Evolutionary conservation across 805 yeast genomes (phyloP), one percentile per base, ranked within the genome.

Genomic region (Wickerhamiella sorbophila): DNA sequence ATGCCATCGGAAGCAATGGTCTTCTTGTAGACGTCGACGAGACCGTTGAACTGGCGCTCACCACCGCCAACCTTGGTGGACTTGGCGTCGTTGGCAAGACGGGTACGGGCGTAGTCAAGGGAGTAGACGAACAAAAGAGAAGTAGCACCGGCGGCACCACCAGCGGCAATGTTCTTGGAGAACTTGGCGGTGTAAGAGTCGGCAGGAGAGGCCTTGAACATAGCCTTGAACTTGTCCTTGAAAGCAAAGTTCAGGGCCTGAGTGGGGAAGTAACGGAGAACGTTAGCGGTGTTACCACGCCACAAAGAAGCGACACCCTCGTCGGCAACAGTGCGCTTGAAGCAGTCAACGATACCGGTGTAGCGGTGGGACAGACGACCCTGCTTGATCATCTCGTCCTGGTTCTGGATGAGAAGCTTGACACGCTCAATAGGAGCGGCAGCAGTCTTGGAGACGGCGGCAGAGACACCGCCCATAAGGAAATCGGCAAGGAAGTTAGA

Each of bases 261-360:
- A 64, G 94, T 85, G 70, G 95, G 95, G 93, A 84, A 84, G 78
- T 85, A 84, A 76, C 94, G 80, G 71, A 84, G 78, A 64, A 84
- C 94, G 72, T 84, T 84, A 61, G 95, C 95, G 53, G 94, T 81
- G 85, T 84, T 84, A 79, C 95, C 95, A 80, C 94, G 85, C 94
- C 94, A 84, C 86, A 84, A 80, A 50, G 94, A 72, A 54, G 69
- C 72, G 50, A 80, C 62, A 77, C 95, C 95, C 74, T 85, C 95
- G 58, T 79, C 81, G 58, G 79, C 77, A 55, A 86, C 78, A 57
- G 95, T 85, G 75, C 94, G 81, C 62, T 64, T 75, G 88, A 85
- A 85, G 74, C 93, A 82, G 63, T 85, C 94, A 49, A 55, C 70
- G 51, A 85, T 84, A 79, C 95, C 95, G 54, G 69, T 75, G 78